Base-by-base conservation (phyloP, 2,329 filamentous ascomycete species). In the Cladosporium sp. region DNA sequence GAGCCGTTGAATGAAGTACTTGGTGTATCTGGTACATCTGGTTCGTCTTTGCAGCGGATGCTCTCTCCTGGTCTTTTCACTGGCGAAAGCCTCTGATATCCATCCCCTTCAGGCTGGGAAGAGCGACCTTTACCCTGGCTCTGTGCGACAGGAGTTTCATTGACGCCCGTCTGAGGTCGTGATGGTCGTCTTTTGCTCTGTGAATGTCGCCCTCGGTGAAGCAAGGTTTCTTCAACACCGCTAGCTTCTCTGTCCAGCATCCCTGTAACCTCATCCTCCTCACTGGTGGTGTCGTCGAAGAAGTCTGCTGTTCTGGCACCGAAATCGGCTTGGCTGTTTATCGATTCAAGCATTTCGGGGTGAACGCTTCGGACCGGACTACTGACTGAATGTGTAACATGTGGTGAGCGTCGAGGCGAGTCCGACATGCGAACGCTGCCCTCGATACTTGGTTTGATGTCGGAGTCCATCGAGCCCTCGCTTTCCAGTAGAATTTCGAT, bases 321-420 rank as follows among this genome's bases (percentile, higher is more conserved):
- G 27, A 58, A 56, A 45, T 68, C 65, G 12, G 56, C 52, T 55
- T 66, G 63, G 18, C 57, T 57, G 18, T 66, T 44, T 7, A 64
- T 60, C 9, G 59, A 64, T 29, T 61, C 66, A 53, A 65, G 55
- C 49, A 67, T 58, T 29, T 63, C 58, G 17, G 68, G 61, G 53
- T 62, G 61, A n/a, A 70, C 56, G 52, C 66, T 69, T 38, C 60
- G 60, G 6, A 61, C 62, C 11, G 67, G 67, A 57, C 67, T 69
- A 13, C 51, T 54, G 15, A 65, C 48, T 22, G 56, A 57, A 20
- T 62, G 53, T 17, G 64, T 63, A 17, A 70, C 54, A 34, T 57
- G 55, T 15, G 68, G 65, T 45, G 65, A 65, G 27, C 65, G 53
- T 55, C 61, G 54, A 32, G 66, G 66, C 18, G 64, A 67, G 20